These are phyloP conservation scores for Leishmania major DNA, from an alignment of 208 protist species.

Conservation along the genomic window DNA sequence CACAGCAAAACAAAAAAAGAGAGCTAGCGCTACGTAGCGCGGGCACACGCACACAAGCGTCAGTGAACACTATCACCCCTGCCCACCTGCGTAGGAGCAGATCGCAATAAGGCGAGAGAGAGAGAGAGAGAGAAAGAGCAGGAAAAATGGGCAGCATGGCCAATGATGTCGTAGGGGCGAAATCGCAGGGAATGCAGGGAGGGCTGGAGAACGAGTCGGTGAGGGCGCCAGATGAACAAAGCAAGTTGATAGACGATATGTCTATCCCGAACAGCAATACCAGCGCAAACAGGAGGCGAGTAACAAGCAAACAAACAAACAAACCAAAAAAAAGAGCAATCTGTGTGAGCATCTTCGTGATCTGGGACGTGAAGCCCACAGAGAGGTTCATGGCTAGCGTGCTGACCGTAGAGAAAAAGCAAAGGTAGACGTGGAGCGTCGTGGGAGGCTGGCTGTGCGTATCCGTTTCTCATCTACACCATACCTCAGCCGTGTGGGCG, in stretches of 20 bases:
- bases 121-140: conserved; percentile 1
- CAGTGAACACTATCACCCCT: neutral
- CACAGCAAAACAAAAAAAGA: neutral
- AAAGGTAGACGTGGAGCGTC: neutral
- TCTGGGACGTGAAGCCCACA: neutral
- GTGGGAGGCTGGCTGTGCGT: neutral
- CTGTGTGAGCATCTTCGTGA: neutral
- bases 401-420: neutral
- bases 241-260: neutral
- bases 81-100: neutral
- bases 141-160: neutral
- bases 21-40: neutral
- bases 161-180: neutral
- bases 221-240: neutral
- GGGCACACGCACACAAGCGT: neutral
- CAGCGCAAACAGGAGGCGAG: neutral
- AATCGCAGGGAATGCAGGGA: neutral
- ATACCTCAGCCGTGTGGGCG: neutral
- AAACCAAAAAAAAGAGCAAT: too few relatives aligned
- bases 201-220: neutral
- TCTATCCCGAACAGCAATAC: neutral
- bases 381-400: neutral
- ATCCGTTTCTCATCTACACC: neutral
- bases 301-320: too few relatives aligned
- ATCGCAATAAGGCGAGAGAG: neutral